phyloP scores from a whole-genome alignment of 139 green algal species.

The Asterochloris sp. region DNA sequence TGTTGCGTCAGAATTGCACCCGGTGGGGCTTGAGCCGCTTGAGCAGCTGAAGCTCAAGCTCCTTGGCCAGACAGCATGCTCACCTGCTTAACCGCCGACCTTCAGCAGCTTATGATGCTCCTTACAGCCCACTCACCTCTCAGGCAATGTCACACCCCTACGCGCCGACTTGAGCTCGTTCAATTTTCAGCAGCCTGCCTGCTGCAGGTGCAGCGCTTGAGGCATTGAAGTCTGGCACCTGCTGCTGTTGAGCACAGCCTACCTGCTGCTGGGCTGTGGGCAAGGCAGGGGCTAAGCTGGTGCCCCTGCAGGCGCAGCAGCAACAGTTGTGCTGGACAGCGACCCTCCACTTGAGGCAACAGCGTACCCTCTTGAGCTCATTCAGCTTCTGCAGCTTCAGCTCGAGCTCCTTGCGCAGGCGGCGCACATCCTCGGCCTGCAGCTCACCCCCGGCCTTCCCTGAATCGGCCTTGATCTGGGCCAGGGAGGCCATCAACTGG shows the following conservation, averaged over 20 bases:
- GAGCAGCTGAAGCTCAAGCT: too few species aligned
- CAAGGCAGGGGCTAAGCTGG: neutral
- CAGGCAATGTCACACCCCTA: too few species aligned
- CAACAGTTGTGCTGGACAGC: neutral
- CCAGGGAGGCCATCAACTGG: constrained; percentile 68
- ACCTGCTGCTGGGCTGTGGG: neutral
- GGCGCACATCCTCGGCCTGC: constrained; percentile 72
- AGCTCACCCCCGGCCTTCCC: constrained; percentile 74
- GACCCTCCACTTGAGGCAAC: neutral
- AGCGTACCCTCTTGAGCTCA: constrained; percentile 50
- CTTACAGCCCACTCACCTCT: too few species aligned
- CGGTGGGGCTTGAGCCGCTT: too few species aligned
- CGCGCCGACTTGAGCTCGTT: too few species aligned
- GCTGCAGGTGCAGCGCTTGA: neutral
- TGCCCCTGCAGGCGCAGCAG: constrained; percentile 7
- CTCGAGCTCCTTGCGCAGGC: constrained; percentile 69
- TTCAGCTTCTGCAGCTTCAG: constrained; percentile 82
- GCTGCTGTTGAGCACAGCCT: neutral
- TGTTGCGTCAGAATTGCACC: too few species aligned
- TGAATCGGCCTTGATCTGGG: constrained; percentile 40
- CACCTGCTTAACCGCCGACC: too few species aligned
- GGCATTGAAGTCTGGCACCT: neutral
- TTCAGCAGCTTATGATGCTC: too few species aligned
- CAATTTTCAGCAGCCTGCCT: too few species aligned
- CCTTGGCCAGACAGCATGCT: too few species aligned